Conservation (phyloP, 345 rosid genomes). For the Aurinia saxatilis region DNA sequence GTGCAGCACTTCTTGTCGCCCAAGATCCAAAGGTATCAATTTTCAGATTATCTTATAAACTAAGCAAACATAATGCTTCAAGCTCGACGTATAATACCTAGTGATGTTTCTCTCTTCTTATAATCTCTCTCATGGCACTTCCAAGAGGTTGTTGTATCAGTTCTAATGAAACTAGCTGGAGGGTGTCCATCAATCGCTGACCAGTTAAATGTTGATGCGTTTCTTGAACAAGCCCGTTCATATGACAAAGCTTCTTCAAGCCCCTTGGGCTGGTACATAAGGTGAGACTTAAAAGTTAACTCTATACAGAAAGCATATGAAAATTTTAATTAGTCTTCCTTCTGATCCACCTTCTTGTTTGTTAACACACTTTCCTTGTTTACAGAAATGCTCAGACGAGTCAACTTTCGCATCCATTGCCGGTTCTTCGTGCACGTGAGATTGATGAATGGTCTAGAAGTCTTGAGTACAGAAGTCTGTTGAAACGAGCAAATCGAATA, state of each 20-base stretch:
- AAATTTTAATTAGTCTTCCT: background rate
- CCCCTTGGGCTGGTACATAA: constrained; percentile 82
- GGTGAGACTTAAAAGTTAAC: constrained; percentile 40
- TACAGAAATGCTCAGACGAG: constrained; percentile 94
- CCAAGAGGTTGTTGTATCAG: constrained; percentile 97
- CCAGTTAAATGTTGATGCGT: constrained; percentile 89
- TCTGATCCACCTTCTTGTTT: background rate
- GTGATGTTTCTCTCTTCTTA: constrained; percentile 14
- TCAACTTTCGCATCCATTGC: constrained; percentile 89
- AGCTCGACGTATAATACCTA: background rate
- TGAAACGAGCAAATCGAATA: constrained; percentile 50
- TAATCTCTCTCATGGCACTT: constrained; percentile 31
- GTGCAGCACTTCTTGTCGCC: constrained; percentile 96
- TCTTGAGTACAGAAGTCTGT: constrained; percentile 52
- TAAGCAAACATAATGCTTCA: background rate
- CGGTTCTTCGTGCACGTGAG: constrained; percentile 98
- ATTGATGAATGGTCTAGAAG: constrained; percentile 94
- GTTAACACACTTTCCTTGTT: constrained; percentile 18
- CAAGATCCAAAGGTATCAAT: constrained; percentile 79
- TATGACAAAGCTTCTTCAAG: constrained; percentile 91
- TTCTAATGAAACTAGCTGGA: constrained; percentile 90
- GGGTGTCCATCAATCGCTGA: constrained; percentile 93
- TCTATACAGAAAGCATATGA: background rate
- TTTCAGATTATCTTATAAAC: background rate
- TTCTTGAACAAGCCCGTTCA: constrained; percentile 95